Evolutionary conservation across 371 early-diverging fungal genomes (phyloP).

Genomic region (Mucor lusitanicus): DNA sequence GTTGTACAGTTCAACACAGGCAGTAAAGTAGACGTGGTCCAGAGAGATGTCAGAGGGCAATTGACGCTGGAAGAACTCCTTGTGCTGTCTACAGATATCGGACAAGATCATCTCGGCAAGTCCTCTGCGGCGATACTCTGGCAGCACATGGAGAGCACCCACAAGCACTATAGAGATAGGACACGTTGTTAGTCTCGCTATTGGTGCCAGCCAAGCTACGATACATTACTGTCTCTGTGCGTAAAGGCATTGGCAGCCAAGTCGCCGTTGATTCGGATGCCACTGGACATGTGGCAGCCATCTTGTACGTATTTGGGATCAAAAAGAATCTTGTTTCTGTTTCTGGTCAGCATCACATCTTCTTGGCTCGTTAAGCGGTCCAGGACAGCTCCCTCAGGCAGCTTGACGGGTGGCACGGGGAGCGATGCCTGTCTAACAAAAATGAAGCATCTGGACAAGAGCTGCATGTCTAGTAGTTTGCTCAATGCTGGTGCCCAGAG

Average conservation of each 20-base stretch:
- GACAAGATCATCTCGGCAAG: conserved; percentile 3
- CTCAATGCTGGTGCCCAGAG: conserved; percentile 7
- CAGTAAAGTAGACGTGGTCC: not conserved
- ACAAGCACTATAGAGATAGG: conserved; percentile 4
- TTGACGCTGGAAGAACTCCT: not conserved
- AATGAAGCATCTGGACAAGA: conserved; percentile 2
- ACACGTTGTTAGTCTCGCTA: too few species aligned
- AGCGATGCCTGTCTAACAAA: not conserved
- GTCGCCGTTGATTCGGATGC: conserved; percentile 8
- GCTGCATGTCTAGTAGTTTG: not conserved
- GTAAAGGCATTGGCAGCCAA: conserved; percentile 15
- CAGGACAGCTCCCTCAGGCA: not conserved
- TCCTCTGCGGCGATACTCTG: conserved; percentile 4
- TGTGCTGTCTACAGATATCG: conserved; percentile 2
- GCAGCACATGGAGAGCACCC: conserved; percentile 15
- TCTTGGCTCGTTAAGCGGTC: not conserved
- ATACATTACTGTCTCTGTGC: conserved; percentile 13
- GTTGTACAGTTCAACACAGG: conserved; percentile 13
- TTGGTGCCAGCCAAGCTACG: too few species aligned
- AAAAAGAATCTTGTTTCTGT: conserved; percentile 3
- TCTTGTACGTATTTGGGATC: conserved; percentile 3
- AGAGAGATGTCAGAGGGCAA: not conserved
- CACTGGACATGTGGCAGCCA: conserved; percentile 2
- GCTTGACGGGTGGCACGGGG: not conserved
- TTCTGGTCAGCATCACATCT: not conserved